phyloP scores from a whole-genome alignment of 495 filamentous ascomycete genomes.

The Trichoderma reesei region DNA sequence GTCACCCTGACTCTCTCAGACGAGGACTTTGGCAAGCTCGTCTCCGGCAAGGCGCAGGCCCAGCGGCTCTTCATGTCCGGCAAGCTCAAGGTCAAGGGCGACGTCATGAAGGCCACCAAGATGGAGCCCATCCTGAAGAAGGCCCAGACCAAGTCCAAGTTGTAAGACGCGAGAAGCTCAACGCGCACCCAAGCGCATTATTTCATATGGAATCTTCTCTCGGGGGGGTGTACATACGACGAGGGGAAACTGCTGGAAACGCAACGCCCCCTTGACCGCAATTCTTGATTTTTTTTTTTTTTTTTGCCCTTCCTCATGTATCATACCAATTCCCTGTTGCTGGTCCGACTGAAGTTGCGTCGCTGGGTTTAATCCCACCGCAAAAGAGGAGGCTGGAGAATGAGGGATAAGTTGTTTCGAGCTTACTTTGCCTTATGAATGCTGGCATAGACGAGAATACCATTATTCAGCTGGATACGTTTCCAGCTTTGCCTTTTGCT shows the following conservation, averaged over 20 bases:
- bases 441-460: slow-evolving; percentile 5
- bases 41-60: slow-evolving; percentile 83
- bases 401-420: too few relatives aligned
- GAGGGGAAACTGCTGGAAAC: not conserved
- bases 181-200: too few relatives aligned
- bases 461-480: not conserved
- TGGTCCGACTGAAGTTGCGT: not conserved
- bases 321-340: not conserved
- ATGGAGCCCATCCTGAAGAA: slow-evolving; percentile 90
- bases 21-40: slow-evolving; percentile 71
- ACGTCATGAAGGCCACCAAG: slow-evolving; percentile 98
- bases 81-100: slow-evolving; percentile 95
- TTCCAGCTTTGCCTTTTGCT: too few relatives aligned
- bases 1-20: slow-evolving; percentile 81
- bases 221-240: not conserved
- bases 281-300: not conserved
- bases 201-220: too few relatives aligned
- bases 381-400: not conserved
- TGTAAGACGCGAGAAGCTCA: slow-evolving; percentile 41
- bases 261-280: slow-evolving; percentile 2
- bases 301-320: too few relatives aligned
- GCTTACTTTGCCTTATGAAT: slow-evolving; percentile 1
- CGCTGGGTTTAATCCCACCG: not conserved
- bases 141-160: slow-evolving; percentile 72
- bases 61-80: slow-evolving; percentile 94